Conservation (phyloP, 2,329 filamentous ascomycete species). For the Whalleya microplaca region DNA sequence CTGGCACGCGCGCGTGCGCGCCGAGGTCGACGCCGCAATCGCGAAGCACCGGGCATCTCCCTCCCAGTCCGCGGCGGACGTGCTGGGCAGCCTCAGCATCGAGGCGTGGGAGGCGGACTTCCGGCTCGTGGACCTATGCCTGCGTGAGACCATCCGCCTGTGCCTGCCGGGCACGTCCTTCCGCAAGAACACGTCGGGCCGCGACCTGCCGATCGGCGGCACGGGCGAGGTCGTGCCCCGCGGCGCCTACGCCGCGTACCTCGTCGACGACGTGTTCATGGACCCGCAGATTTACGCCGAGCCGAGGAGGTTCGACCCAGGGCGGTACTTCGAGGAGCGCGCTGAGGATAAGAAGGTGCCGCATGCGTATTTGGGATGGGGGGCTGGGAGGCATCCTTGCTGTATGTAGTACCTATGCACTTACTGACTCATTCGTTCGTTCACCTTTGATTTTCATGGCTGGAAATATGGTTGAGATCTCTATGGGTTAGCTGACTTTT, state of each 20-base stretch:
- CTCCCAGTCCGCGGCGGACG: conserved; percentile 38
- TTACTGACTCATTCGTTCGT: conserved; percentile 1
- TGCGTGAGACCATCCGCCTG: conserved; percentile 58
- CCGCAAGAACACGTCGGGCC: conserved; percentile 53
- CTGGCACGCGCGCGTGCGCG: conserved; percentile 49
- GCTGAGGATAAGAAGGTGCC: conserved; percentile 44
- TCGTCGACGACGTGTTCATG: conserved; percentile 52
- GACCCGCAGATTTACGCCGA: conserved; percentile 44
- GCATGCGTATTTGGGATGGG: conserved; percentile 33
- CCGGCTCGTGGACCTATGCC: conserved; percentile 53
- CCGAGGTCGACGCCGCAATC: conserved; percentile 51
- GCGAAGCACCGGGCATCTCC: conserved; percentile 43
- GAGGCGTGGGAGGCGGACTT: conserved; percentile 61
- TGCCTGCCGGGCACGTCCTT: conserved; percentile 52
- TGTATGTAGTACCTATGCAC: conserved; percentile 29
- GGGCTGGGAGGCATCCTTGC: conserved; percentile 43
- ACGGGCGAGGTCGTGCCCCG: conserved; percentile 54
- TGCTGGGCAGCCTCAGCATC: conserved; percentile 49
- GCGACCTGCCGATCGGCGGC: conserved; percentile 47
- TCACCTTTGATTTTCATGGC: no score
- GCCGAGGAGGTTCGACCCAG: conserved; percentile 49
- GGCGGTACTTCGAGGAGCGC: conserved; percentile 46
- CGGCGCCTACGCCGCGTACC: conserved; percentile 50
- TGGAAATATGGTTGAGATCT: no score
- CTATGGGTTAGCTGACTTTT: conserved; percentile 19